Base-by-base conservation (phyloP, 2,329 filamentous ascomycete genomes). In the Fusarium sp. region DNA sequence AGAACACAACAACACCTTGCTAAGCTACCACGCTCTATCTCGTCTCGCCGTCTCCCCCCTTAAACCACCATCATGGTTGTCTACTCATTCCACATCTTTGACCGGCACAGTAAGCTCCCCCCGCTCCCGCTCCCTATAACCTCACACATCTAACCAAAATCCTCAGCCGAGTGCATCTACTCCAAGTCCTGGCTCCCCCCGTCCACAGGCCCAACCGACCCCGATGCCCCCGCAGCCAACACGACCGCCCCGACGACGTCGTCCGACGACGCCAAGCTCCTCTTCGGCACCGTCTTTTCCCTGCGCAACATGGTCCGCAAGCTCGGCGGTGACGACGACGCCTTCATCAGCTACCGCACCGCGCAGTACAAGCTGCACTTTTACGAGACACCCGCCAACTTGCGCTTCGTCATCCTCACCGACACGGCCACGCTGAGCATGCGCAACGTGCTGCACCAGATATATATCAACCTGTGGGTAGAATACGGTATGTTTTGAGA, bases 11-110 rank as follows among this genome's bases (percentile, higher is more conserved):
- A 40, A 57, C 10, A 20, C 6, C 27, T 36, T n/a, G n/a, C 27
- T 12, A 40, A 40, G 5, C 56, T 59, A 16, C 11, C 0, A 27
- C 40, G 6, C 29, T 10, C 40, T 20, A 14, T 14, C 49, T 10
- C 29, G 3, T 44, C 14, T 46, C n/a, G 16, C 6, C 12, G 7
- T 27, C n/a, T 66, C 46, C 27, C 60, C 69, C 58, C 67, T 65
- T 55, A 49, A 61, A 38, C 49, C 68, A 46, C 75, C 82, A 86
- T 77, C 80, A 98, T 99, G 96, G 92, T 93, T 70, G 93, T 98
- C 83, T 98, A 97, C 85, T 95, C 95, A 69, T 98, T 99, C 85
- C 98, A 98, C 88, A 98, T 99, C 81, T 99, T 99, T 83, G 96
- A 99, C 85, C 93, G 96, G 75, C 96, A 99, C 85, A 98, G 96